phyloP scores from a whole-genome alignment of 2,329 filamentous ascomycete genomes.

The Blastomyces silverae region DNA sequence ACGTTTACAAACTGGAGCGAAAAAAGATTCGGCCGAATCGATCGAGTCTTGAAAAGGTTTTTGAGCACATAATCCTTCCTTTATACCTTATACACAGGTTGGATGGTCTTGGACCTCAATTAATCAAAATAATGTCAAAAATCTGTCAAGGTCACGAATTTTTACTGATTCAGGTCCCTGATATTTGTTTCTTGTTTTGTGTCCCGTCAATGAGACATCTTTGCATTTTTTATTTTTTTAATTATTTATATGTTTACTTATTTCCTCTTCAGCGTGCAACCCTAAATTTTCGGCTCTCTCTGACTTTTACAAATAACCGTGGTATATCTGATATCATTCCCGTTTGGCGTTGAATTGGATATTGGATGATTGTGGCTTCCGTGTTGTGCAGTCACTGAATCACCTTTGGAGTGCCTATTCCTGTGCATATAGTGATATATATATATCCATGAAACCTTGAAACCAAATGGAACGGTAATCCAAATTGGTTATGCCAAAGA shows the following conservation, averaged over 20 bases:
- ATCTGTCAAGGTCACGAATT: not conserved
- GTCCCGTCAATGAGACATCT: not conserved
- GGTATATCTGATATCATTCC: not conserved
- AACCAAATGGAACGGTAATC: not conserved
- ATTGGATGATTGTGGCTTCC: not conserved
- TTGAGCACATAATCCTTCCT: not conserved
- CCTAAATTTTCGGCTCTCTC: not conserved
- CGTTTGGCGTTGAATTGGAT: not conserved
- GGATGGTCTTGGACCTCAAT: not conserved
- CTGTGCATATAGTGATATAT: not conserved
- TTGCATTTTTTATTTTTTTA: too few species aligned
- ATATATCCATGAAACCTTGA: not conserved
- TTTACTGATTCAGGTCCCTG: not conserved
- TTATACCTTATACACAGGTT: not conserved
- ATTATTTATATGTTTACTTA: not conserved
- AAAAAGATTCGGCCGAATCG: not conserved
- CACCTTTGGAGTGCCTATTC: not conserved
- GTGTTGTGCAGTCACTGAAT: too few species aligned
- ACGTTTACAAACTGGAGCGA: not conserved
- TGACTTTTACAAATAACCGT: not conserved
- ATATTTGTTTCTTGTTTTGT: not conserved
- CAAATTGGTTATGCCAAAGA: not conserved
- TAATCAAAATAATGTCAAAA: not conserved
- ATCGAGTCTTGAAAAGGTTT: not conserved
- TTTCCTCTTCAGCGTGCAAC: not conserved